Base-by-base conservation (phyloP, 805 yeast species). In the Schizosaccharomyces octosporus region DNA sequence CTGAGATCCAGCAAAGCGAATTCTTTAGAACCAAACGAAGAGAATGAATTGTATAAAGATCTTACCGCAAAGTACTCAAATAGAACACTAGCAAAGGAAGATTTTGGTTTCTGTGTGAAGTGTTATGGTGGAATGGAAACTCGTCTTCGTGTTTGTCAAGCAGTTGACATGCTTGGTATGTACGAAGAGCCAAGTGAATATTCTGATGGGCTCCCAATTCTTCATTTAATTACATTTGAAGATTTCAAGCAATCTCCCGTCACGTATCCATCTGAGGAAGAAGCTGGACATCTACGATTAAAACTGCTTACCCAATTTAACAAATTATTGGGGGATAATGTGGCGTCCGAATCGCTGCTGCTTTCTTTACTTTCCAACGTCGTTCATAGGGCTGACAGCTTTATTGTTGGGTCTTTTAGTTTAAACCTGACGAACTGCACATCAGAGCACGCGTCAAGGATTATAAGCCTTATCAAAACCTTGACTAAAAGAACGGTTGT, bases 81-180 rank as follows among this genome's bases (percentile, higher is more conserved):
- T 17, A 21, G 57, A 21, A 24, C 27, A 1, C n/a, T 24, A 6
- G 36, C 4, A 9, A 29, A n/a, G 7, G 31, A 36, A 7, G 27
- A 21, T 21, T n/a, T 27, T 21, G 43, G 48, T 31, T 39, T 31
- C 9, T 27, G 31, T 6, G 60, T 57, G 7, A 57, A 57, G 32
- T 36, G 43, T 15, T 57, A 57, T 19, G 48, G 48, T n/a, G 60
- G 60, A 19, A 21, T 57, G 42, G 60, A 57, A 31, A 39, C 60
- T 21, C 21, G 36, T 36, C 9, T 57, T 21, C 60, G 36, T 21
- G 60, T 57, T 31, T 57, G 48, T 31, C 42, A 57, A 11, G 60
- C 60, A 6, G 21, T 57, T 9, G 29, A 31, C n/a, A 36, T 57
- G 31, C 9, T 57, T 9, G 60, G 60, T 9, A 29, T 57, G 21